These are phyloP conservation scores for Arabis alpina DNA, from an alignment of 345 rosid species.

Conservation along the genomic window DNA sequence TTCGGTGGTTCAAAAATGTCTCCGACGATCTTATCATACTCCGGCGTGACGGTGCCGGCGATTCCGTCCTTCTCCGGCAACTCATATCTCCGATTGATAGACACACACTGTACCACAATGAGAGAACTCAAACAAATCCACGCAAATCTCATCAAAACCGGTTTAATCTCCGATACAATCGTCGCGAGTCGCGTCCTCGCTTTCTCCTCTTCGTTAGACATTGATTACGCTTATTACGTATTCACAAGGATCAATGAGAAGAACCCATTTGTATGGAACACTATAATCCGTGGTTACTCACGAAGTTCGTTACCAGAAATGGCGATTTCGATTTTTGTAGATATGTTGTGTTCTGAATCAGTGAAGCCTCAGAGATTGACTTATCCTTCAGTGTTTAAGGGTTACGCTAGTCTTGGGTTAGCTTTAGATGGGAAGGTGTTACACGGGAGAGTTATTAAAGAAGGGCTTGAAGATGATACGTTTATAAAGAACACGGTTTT, in stretches of 20 bases:
- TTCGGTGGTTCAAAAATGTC: slow-evolving; percentile 27
- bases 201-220: slow-evolving; percentile 57
- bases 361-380: slow-evolving; percentile 66
- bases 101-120: slow-evolving; percentile 55
- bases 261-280: slow-evolving; percentile 72
- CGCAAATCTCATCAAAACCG: slow-evolving; percentile 74
- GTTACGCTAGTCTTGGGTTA: slow-evolving; percentile 57
- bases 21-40: slow-evolving; percentile 18
- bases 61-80: slow-evolving; percentile 28
- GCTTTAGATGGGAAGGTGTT: slow-evolving; percentile 64
- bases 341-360: slow-evolving; percentile 53
- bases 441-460: slow-evolving; percentile 70
- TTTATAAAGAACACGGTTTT: slow-evolving; percentile 60
- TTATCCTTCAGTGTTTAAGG: slow-evolving; percentile 85
- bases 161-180: slow-evolving; percentile 49
- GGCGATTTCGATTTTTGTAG: slow-evolving; percentile 58
- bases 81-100: slow-evolving; percentile 55
- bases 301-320: slow-evolving; percentile 60
- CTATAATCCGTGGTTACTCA: slow-evolving; percentile 72
- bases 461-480: slow-evolving; percentile 66
- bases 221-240: slow-evolving; percentile 62
- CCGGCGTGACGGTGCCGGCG: slow-evolving; percentile 23
- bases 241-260: slow-evolving; percentile 55
- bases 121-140: slow-evolving; percentile 70
- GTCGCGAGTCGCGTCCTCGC: slow-evolving; percentile 73